A percentile compares a stretch with the other conserved stretches of the same genome.
Conservation (phyloP, 495 filamentous ascomycete genomes). For the Podospora comata region DNA sequence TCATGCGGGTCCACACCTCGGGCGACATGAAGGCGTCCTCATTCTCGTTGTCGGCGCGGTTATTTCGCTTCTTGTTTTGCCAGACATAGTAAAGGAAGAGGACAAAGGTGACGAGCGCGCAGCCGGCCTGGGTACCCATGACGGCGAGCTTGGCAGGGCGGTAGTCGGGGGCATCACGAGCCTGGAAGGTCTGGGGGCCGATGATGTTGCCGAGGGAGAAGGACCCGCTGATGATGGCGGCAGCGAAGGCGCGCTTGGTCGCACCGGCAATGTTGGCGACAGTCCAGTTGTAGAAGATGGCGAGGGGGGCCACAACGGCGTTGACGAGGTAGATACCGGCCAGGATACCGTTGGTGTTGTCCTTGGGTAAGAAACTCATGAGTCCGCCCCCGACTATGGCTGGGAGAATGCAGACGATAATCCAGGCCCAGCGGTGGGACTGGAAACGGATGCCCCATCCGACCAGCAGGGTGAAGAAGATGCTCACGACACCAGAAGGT, state of each 20-base stretch:
- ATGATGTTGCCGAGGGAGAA: constrained; percentile 67
- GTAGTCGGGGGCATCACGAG: constrained; percentile 56
- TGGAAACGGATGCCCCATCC: constrained; percentile 40
- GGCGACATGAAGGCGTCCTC: constrained; percentile 32
- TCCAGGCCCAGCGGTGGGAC: constrained; percentile 38
- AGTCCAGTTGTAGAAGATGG: constrained; percentile 44
- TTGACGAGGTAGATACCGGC: constrained; percentile 66
- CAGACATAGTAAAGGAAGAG: constrained; percentile 39
- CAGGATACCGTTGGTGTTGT: constrained; percentile 48
- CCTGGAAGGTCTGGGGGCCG: constrained; percentile 65
- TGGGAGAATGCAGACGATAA: constrained; percentile 34
- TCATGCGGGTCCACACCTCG: constrained; percentile 37
- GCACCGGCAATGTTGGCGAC: constrained; percentile 37
- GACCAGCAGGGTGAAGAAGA: constrained; percentile 52
- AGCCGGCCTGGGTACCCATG: constrained; percentile 37
- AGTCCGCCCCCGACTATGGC: constrained; percentile 55
- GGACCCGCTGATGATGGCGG: constrained; percentile 53
- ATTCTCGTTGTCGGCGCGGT: constrained; percentile 20
- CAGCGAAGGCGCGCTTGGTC: constrained; percentile 41
- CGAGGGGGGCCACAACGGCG: constrained; percentile 50
- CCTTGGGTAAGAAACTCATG: constrained; percentile 55
- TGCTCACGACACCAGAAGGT: constrained; percentile 55
- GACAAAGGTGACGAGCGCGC: constrained; percentile 32
- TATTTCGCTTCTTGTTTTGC: constrained; percentile 35
- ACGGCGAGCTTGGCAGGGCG: constrained; percentile 62